These are phyloP conservation scores for Xylariaceae sp. DNA, from an alignment of 2,329 filamentous ascomycete species.

Conservation along the genomic window DNA sequence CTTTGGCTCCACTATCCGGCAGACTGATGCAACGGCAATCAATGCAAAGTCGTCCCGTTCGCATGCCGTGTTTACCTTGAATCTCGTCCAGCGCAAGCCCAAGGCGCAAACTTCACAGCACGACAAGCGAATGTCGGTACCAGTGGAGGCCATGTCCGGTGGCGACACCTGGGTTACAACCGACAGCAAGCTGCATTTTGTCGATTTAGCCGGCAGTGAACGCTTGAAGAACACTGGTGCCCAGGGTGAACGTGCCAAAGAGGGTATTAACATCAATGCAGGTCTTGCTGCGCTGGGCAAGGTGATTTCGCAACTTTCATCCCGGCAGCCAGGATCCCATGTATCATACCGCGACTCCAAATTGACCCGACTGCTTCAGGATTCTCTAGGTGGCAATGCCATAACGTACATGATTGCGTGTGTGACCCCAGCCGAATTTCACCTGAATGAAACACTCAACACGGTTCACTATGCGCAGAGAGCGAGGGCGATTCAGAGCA, in stretches of 20 bases:
- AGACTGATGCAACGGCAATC: constrained; percentile 95
- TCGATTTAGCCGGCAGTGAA: constrained; percentile 95
- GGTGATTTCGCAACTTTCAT: constrained; percentile 96
- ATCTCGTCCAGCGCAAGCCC: constrained; percentile 80
- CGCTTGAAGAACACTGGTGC: constrained; percentile 95
- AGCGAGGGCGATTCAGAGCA: constrained; percentile 94
- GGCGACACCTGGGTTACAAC: constrained; percentile 70
- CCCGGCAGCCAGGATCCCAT: constrained; percentile 79
- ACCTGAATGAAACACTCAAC: constrained; percentile 95
- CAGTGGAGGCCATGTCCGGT: constrained; percentile 73
- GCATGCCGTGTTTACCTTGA: constrained; percentile 94
- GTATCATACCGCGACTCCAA: constrained; percentile 99
- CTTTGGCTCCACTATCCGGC: constrained; percentile 89
- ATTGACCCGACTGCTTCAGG: constrained; percentile 89
- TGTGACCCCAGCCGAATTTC: constrained; percentile 94
- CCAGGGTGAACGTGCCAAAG: constrained; percentile 88
- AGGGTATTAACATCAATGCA: constrained; percentile 97
- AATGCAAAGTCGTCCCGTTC: constrained; percentile 98
- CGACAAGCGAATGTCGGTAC: constrained; percentile 86
- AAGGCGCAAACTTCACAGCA: constrained; percentile 53
- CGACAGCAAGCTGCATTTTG: constrained; percentile 98
- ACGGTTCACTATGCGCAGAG: constrained; percentile 97
- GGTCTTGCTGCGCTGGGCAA: constrained; percentile 93
- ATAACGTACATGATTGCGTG: constrained; percentile 99
- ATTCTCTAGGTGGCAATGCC: constrained; percentile 93